A percentile compares a stretch with the other conserved stretches of the same genome.
Conservation (phyloP, 1,139 yeast genomes). For the Neolecta irregularis region DNA sequence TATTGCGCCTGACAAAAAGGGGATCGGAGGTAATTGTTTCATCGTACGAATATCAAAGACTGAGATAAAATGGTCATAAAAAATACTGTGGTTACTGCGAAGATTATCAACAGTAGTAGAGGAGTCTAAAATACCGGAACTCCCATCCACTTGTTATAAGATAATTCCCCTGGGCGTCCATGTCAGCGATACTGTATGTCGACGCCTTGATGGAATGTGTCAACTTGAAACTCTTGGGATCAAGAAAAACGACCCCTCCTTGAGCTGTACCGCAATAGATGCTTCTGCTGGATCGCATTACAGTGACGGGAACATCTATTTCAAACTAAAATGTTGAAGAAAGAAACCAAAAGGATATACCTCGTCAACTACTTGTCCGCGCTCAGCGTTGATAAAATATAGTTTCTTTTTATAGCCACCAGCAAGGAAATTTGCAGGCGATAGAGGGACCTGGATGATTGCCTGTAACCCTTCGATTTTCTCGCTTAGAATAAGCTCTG, state of each 20-base stretch:
- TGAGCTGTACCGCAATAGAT: slow-evolving; percentile 50
- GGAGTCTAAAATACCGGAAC: slow-evolving; percentile 2
- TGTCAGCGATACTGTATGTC: slow-evolving; percentile 57
- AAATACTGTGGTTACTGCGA: slow-evolving; percentile 14
- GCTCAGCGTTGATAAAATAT: slow-evolving; percentile 45
- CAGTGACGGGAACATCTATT: slow-evolving; percentile 17
- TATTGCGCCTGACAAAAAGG: slow-evolving; percentile 83
- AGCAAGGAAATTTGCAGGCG: slow-evolving; percentile 29
- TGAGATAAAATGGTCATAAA: slow-evolving; percentile 72
- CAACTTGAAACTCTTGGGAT: slow-evolving; percentile 41
- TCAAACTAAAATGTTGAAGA: slow-evolving; percentile 6
- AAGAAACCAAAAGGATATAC: slow-evolving; percentile 16
- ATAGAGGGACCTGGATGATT: slow-evolving; percentile 23
- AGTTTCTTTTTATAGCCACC: slow-evolving; percentile 35
- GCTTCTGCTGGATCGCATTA: slow-evolving; percentile 25
- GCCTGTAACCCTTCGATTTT: slow-evolving; percentile 21
- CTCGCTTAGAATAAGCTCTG: slow-evolving; percentile 23
- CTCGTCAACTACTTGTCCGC: slow-evolving; percentile 28
- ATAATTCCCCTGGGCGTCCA: slow-evolving; percentile 63
- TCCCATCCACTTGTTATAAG: slow-evolving; percentile 60
- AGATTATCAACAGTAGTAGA: slow-evolving; percentile 3
- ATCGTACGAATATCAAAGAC: slow-evolving; percentile 66
- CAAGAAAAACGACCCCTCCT: slow-evolving; percentile 68
- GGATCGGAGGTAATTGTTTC: slow-evolving; percentile 61
- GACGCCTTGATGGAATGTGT: slow-evolving; percentile 56